Conservation (phyloP, 176 grass and related monocot genomes). For the Bonia amplexicaulis region DNA sequence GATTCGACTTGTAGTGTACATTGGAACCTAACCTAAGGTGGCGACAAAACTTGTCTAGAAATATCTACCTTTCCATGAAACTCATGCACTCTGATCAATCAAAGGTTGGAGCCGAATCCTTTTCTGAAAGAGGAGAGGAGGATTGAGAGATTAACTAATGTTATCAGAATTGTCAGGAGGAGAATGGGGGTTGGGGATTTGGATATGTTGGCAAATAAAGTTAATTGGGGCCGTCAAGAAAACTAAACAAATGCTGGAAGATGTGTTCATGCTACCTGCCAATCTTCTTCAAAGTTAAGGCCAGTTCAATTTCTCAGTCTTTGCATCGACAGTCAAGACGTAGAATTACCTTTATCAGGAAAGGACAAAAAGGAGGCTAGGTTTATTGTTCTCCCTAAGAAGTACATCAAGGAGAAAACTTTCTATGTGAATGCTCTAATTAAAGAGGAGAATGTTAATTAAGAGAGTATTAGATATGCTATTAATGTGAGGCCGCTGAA, state of each 20-base stretch:
- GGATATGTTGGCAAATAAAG: conserved; percentile 8
- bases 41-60: background rate
- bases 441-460: conserved; percentile 16
- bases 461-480: background rate
- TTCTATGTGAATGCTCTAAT: background rate
- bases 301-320: background rate
- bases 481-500: background rate
- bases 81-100: background rate
- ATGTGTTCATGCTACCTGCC: conserved; percentile 10
- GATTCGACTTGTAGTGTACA: background rate
- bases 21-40: background rate
- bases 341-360: background rate
- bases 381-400: background rate
- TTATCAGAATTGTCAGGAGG: conserved; percentile 14
- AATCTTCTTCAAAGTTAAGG: background rate
- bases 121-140: background rate
- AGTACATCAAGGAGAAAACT: background rate
- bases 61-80: background rate
- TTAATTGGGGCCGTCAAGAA: background rate
- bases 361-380: background rate
- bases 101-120: background rate
- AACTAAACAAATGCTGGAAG: background rate
- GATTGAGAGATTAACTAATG: background rate
- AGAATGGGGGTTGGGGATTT: conserved; percentile 4
- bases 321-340: background rate